Conservation (phyloP, 305 asterid species). For the Fraxinus platypoda region DNA sequence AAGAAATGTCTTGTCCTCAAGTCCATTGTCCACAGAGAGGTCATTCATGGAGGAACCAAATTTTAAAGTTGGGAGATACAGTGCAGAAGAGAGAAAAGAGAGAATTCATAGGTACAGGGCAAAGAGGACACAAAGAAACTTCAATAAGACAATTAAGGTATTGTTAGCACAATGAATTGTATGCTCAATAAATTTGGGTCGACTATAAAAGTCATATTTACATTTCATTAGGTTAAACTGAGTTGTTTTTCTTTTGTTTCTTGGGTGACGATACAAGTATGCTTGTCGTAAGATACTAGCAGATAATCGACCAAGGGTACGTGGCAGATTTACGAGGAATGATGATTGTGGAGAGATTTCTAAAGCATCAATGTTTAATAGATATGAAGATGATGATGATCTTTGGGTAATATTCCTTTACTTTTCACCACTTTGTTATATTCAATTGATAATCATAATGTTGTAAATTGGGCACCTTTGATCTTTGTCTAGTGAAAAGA, state of each 20-base stretch:
- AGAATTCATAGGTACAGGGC: conserved; percentile 74
- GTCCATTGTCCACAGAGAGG: conserved; percentile 55
- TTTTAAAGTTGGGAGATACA: conserved; percentile 63
- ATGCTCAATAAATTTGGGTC: neutral
- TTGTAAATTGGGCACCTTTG: neutral
- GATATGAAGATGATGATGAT: conserved; percentile 68
- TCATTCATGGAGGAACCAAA: conserved; percentile 64
- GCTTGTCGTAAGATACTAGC: conserved; percentile 87
- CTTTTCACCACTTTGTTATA: neutral
- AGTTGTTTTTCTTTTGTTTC: neutral
- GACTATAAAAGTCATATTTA: neutral
- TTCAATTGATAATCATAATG: conserved; percentile 6
- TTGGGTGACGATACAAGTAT: conserved; percentile 29
- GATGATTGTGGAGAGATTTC: conserved; percentile 75
- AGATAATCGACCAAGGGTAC: conserved; percentile 74
- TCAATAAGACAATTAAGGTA: conserved; percentile 84
- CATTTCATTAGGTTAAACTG: neutral
- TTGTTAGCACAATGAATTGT: neutral
- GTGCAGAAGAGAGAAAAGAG: conserved; percentile 75
- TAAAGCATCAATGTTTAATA: conserved; percentile 48
- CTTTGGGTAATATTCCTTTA: conserved; percentile 67
- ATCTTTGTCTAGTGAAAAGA: conserved; percentile 19
- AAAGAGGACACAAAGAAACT: conserved; percentile 75
- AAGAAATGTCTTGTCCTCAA: conserved; percentile 44
- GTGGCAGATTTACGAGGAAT: conserved; percentile 85